Base-by-base conservation (phyloP, 805 yeast species). In the Monosporozyma solicola region DNA sequence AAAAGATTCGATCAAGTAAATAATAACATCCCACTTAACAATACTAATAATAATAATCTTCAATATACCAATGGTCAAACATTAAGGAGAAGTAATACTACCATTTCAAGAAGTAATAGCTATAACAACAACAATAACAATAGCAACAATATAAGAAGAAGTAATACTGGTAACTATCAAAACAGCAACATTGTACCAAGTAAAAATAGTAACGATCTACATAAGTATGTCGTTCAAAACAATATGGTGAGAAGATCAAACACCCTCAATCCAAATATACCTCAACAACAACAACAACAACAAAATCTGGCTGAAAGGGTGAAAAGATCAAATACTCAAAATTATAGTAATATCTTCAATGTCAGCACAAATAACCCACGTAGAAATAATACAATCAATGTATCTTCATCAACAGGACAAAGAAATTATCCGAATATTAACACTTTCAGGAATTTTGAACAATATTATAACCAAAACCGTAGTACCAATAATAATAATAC, bases 191-290 rank as follows among this genome's bases (percentile, higher is more conserved):
- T 32, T 3, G 27, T n/a, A 4, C 27, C 22, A 16, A 37, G 24
- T 16, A 32, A 31, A 22, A 32, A 29, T 33, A 22, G 11, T 29
- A 44, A 35, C 5, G 44, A 41, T 20, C 20, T 41, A 41, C 44
- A 41, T 41, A 41, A 41, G 7, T 41, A 8, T 20, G 44, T 41
- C 5, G 24, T 41, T 20, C 20, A 41, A 8, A 41, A 41, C 20
- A 41, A 41, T 41, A 41, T 41, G 44, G 32, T 45, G 13, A 45
- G 24, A 29, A 45, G 48, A 29, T 45, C 48, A 45, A 45, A 45
- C 16, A 45, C 48, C 11, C 24, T 43, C 3, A 32, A 45, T 29
- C 20, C 48, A 29, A 45, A 29, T 29, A n/a, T 24, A 37, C 43
- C 25, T 10, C 35, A 22, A 29, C 43, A 37, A n/a, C 35, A 22